Percentiles rank a stretch among this genome's conserved stretches.
phyloP scores from a whole-genome alignment of 768 basidiomycete genomes.

The Pulveroboletus ravenelii region DNA sequence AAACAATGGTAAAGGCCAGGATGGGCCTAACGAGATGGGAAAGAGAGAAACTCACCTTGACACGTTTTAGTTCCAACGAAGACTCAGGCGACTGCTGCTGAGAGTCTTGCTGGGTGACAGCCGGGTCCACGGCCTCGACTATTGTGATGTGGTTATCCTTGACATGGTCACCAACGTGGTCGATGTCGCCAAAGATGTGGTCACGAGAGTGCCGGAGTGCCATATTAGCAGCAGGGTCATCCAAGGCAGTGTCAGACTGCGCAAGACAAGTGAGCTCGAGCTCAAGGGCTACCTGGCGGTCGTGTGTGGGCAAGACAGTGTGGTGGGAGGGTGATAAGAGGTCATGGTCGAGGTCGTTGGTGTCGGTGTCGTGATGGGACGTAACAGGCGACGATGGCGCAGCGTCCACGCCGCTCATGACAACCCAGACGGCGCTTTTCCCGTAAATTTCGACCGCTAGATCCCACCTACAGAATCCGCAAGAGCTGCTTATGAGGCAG shows the following conservation, averaged over 20 bases:
- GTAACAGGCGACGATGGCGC: conserved; percentile 27
- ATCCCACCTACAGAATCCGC: conserved; percentile 19
- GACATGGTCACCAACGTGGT: conserved; percentile 31
- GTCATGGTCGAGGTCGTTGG: conserved; percentile 31
- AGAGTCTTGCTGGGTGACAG: conserved; percentile 46
- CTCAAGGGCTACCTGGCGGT: conserved; percentile 30
- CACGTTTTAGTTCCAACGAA: conserved; percentile 78
- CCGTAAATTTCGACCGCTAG: conserved; percentile 16
- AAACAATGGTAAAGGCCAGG: conserved; percentile 19
- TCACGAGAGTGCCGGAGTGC: conserved; percentile 28
- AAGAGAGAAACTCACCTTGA: conserved; percentile 55
- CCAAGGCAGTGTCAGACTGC: conserved; percentile 25
- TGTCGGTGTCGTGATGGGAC: conserved; percentile 26
- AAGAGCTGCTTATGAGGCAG: conserved; percentile 19
- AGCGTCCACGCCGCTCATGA: conserved; percentile 44
- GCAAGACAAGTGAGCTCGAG: conserved; percentile 27
- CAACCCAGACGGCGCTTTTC: conserved; percentile 20
- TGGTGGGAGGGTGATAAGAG: conserved; percentile 32
- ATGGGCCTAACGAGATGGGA: conserved; percentile 12
- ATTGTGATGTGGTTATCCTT: conserved; percentile 32
- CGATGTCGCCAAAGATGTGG: conserved; percentile 31
- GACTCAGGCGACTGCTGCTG: conserved; percentile 60
- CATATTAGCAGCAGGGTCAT: conserved; percentile 25
- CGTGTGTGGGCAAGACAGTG: conserved; percentile 24
- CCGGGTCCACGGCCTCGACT: conserved; percentile 35